A percentile compares a stretch with the other conserved stretches of the same genome.
Conservation (phyloP, 495 filamentous ascomycete species). For the Articulospora tetracladia region DNA sequence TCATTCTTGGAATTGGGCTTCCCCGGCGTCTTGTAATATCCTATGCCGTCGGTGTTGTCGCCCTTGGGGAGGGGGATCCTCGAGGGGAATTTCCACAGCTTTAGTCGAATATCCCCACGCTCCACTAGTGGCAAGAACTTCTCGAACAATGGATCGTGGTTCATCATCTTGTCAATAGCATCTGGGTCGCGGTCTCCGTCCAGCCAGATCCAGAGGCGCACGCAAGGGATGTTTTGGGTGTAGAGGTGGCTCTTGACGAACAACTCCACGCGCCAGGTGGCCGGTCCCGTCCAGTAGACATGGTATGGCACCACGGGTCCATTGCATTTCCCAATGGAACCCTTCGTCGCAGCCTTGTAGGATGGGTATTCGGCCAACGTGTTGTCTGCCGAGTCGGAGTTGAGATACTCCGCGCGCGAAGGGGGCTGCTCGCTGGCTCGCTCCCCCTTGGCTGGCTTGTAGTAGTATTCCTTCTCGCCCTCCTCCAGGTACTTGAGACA, state of each 20-base stretch:
- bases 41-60: conserved; percentile 35
- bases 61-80: conserved; percentile 46
- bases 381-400: conserved; percentile 37
- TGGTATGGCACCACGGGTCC: conserved; percentile 54
- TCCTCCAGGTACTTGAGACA: conserved; percentile 46
- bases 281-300: conserved; percentile 54
- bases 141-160: conserved; percentile 43
- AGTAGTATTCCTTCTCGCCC: conserved; percentile 43
- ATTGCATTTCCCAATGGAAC: conserved; percentile 40
- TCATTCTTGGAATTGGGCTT: conserved; percentile 37
- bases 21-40: conserved; percentile 37
- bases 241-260: conserved; percentile 56
- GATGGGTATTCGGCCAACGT: conserved; percentile 30
- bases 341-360: conserved; percentile 28
- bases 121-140: conserved; percentile 50
- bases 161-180: conserved; percentile 44
- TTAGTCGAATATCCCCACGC: conserved; percentile 47
- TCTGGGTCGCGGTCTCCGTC: conserved; percentile 45
- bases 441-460: conserved; percentile 30
- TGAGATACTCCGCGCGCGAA: conserved; percentile 35
- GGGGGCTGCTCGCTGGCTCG: conserved; percentile 39
- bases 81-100: conserved; percentile 49
- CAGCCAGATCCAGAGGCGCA: conserved; percentile 49
- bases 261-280: conserved; percentile 53
- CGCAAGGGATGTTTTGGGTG: conserved; percentile 53